A percentile compares a stretch with the other conserved stretches of the same genome.
Evolutionary conservation across 2,329 filamentous ascomycete species (phyloP).

Genomic region (Chlorencoelia australis): DNA sequence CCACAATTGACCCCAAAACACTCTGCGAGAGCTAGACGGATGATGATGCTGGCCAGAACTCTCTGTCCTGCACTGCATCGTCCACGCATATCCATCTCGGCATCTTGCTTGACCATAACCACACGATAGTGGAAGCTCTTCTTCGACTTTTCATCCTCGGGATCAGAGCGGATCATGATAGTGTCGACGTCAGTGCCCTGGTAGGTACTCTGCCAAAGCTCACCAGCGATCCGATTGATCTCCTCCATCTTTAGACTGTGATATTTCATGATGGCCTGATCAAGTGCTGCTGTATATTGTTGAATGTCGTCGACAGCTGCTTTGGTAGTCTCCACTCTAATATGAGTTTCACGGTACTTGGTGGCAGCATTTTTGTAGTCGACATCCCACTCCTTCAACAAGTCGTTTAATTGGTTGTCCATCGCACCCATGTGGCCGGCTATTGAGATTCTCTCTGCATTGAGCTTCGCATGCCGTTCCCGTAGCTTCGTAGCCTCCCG

Average conservation of each 20-base stretch:
- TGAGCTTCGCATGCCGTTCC: conserved; percentile 55
- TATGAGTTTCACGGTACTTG: conserved; percentile 78
- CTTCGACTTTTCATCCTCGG: conserved; percentile 63
- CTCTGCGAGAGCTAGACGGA: conserved; percentile 88
- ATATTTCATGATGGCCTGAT: conserved; percentile 96
- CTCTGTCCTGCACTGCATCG: conserved; percentile 95
- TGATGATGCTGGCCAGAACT: conserved; percentile 93
- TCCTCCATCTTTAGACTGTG: conserved; percentile 97
- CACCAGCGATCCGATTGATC: conserved; percentile 87
- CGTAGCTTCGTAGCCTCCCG: conserved; percentile 60
- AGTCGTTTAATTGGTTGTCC: conserved; percentile 64
- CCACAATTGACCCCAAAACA: conserved; percentile 95
- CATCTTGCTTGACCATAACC: conserved; percentile 94
- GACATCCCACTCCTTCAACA: conserved; percentile 71
- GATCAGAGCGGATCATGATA: conserved; percentile 88
- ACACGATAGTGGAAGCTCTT: conserved; percentile 94
- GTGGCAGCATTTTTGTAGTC: conserved; percentile 76
- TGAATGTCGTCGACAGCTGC: conserved; percentile 85
- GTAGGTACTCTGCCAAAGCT: conserved; percentile 96
- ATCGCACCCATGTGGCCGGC: conserved; percentile 75
- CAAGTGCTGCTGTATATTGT: conserved; percentile 72
- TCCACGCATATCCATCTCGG: conserved; percentile 98
- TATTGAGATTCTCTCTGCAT: conserved; percentile 63
- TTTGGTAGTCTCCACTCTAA: conserved; percentile 84
- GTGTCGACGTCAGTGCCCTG: conserved; percentile 96